A percentile compares a stretch with the other conserved stretches of the same genome.
Conservation (phyloP, 495 filamentous ascomycete genomes). For the Glarea lozoyensis region DNA sequence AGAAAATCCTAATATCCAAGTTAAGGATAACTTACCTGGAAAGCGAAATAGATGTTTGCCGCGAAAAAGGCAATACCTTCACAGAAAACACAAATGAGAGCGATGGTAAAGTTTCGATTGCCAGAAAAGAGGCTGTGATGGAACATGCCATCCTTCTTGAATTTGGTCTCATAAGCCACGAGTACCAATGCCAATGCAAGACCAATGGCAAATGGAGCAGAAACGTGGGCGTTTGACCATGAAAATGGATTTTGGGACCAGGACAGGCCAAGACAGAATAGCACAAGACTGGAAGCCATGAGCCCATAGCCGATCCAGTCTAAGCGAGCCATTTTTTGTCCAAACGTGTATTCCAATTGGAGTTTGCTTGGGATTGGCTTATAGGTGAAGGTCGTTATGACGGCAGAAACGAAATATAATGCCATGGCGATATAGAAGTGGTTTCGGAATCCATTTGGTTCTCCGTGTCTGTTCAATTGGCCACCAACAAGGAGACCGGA, state of each 20-base stretch:
- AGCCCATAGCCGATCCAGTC: conserved; percentile 29
- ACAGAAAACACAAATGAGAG: conserved; percentile 21
- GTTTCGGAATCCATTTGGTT: conserved; percentile 24
- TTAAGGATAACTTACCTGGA: conserved; percentile 10
- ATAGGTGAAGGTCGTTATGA: conserved; percentile 20
- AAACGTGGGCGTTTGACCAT: conserved; percentile 24
- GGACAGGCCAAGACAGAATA: conserved; percentile 26
- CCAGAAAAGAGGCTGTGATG: conserved; percentile 26
- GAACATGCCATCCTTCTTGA: conserved; percentile 30
- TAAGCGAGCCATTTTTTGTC: conserved; percentile 22
- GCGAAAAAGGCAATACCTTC: conserved; percentile 30
- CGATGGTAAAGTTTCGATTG: conserved; percentile 25
- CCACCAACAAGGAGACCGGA: conserved; percentile 17
- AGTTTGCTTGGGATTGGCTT: conserved; percentile 16
- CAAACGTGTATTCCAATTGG: conserved; percentile 12
- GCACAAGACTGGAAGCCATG: conserved; percentile 20
- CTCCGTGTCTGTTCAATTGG: conserved; percentile 16
- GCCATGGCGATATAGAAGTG: conserved; percentile 24
- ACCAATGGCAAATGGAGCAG: conserved; percentile 25
- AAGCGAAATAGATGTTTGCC: conserved; percentile 30
- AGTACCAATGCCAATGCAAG: conserved; percentile 13
- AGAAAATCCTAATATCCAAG: not conserved
- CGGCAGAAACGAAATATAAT: conserved; percentile 13
- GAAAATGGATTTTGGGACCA: conserved; percentile 29
- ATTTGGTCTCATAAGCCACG: conserved; percentile 20